Percentiles rank a stretch among this genome's conserved stretches.
Evolutionary conservation across 768 basidiomycete species (phyloP).

Genomic region (Lactarius deliciosus): DNA sequence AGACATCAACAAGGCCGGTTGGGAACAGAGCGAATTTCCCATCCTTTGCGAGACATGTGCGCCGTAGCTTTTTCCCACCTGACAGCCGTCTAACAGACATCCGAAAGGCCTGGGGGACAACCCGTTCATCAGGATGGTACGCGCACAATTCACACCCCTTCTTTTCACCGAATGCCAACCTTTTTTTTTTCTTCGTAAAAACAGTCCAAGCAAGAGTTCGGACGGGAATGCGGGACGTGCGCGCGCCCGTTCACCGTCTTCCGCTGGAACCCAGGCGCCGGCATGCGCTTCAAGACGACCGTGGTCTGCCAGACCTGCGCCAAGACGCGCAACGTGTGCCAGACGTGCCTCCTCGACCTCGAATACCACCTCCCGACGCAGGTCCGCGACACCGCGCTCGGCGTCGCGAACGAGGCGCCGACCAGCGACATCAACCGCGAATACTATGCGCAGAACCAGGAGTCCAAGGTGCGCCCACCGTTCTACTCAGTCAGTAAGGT

Average conservation of each 20-base stretch:
- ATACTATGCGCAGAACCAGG: constrained; percentile 92
- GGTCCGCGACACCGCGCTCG: constrained; percentile 94
- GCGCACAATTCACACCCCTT: constrained; percentile 30
- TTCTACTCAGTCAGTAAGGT: constrained; percentile 5
- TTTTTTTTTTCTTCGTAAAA: not conserved
- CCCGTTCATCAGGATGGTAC: constrained; percentile 93
- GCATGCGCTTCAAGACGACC: constrained; percentile 93
- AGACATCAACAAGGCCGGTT: constrained; percentile 94
- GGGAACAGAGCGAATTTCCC: constrained; percentile 92
- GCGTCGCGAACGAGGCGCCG: constrained; percentile 81
- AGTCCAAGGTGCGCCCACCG: constrained; percentile 58
- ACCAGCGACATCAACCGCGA: constrained; percentile 97
- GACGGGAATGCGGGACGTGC: constrained; percentile 95
- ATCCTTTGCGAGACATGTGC: constrained; percentile 91
- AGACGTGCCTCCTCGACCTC: constrained; percentile 94
- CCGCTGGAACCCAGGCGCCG: constrained; percentile 96
- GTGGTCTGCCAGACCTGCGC: constrained; percentile 97
- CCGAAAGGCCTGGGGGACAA: constrained; percentile 71
- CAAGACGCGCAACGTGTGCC: constrained; percentile 95
- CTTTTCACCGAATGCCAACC: constrained; percentile 5
- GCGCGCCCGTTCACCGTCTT: constrained; percentile 96
- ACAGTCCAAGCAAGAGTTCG: constrained; percentile 96
- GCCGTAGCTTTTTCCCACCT: constrained; percentile 32
- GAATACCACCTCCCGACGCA: constrained; percentile 97
- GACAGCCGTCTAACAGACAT: not conserved